phyloP scores from a whole-genome alignment of 495 filamentous ascomycete species.

The Neurospora sp. region DNA sequence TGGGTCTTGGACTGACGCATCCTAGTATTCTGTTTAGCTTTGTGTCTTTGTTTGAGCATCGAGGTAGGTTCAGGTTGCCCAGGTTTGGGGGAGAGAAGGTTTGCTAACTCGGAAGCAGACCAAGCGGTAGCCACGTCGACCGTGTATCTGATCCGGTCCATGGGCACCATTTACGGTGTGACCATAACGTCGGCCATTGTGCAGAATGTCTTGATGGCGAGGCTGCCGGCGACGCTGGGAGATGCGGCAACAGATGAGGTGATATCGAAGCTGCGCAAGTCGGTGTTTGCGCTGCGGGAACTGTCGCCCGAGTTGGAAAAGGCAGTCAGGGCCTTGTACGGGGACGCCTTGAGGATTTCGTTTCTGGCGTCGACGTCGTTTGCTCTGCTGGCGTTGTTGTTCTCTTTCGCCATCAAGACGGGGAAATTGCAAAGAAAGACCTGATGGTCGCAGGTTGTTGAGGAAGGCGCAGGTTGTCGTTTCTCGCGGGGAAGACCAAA shows the following conservation, averaged over 20 bases:
- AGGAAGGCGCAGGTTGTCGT: background rate
- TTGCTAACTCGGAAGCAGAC: constrained; percentile 29
- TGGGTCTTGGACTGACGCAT: constrained; percentile 55
- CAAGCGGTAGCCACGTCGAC: constrained; percentile 57
- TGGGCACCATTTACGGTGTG: constrained; percentile 56
- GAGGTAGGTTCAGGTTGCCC: too few relatives aligned
- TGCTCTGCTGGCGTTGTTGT: constrained; percentile 22
- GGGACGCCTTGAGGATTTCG: constrained; percentile 36
- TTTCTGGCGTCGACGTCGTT: constrained; percentile 40
- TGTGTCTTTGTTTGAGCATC: constrained; percentile 51
- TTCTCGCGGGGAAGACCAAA: background rate
- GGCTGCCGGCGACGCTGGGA: constrained; percentile 42
- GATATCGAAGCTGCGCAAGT: constrained; percentile 39
- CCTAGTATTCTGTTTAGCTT: constrained; percentile 55
- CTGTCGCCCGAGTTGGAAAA: constrained; percentile 38
- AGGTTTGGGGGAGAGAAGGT: too few relatives aligned
- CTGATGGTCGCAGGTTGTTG: background rate
- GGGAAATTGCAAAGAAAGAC: constrained; percentile 13
- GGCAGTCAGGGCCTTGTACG: constrained; percentile 40
- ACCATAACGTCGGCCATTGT: constrained; percentile 52
- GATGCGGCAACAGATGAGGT: constrained; percentile 24
- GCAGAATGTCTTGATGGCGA: constrained; percentile 48
- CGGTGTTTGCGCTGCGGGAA: constrained; percentile 39
- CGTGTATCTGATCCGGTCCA: constrained; percentile 53
- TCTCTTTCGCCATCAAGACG: constrained; percentile 20